Evolutionary conservation across 1,139 yeast genomes (phyloP), one percentile per base, ranked within the genome.

Genomic region (Pichia sp.): DNA sequence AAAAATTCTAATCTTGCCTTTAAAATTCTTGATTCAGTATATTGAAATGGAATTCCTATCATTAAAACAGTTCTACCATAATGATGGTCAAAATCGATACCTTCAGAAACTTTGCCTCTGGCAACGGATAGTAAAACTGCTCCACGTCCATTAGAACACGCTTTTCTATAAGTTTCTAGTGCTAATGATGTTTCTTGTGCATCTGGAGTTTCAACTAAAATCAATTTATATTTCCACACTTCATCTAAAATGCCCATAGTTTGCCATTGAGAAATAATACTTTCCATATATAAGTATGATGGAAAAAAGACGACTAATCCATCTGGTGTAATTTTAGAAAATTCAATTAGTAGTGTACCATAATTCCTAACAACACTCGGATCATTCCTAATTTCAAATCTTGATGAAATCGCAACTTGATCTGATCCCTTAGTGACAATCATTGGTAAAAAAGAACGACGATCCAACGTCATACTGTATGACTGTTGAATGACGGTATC

Each of bases 31-130:
- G 97, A 89, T 61, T 92, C 98, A 0, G 99, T 94, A 64, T 92
- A 92, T 71, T 92, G 99, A 73, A 90, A 92, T 0, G 99, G 99
- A 52, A 92, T 94, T 54, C 99, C 99, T 67, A 94, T 90, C 97
- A 92, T 90, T 53, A 92, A 72, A 52, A 92, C 99, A 0, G 98
- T 87, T 58, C 99, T 79, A 16, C 98, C 99, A 63, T 87, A 92
- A 55, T 92, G 98, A 63, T 92, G 97, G 62, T 94, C 98, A 68
- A 92, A 92, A 87, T 92, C 99, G 57, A 92, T 92, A 50, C 99
- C 99, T 67, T 92, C 99, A 2, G 96, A 86, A 2, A 92, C 97
- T 61, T 92, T 92, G 8, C 99, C 99, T 74, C 99, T 90, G 29
- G 99, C 99, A 52, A 92, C 99, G 33, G 97, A 87, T 38, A 92